phyloP scores from a whole-genome alignment of 1,284 basidiomycete species.

The Exsudoporus floridanus region DNA sequence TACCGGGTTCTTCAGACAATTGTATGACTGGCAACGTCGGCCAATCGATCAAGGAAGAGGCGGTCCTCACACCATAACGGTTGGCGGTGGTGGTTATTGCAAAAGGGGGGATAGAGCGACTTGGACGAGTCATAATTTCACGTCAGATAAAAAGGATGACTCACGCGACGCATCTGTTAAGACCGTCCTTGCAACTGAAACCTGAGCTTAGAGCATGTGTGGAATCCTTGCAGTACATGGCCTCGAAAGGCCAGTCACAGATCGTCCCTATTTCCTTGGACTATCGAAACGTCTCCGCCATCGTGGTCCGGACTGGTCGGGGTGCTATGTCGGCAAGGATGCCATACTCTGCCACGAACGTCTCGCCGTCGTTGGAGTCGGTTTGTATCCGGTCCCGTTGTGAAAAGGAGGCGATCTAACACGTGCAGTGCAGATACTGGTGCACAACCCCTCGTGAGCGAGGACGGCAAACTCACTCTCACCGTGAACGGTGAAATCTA shows the following conservation, averaged over 20 bases:
- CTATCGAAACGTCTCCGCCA: slow-evolving; percentile 88
- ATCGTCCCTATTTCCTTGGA: slow-evolving; percentile 76
- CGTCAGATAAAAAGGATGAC: background rate
- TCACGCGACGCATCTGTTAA: slow-evolving; percentile 2
- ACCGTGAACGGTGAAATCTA: slow-evolving; percentile 99
- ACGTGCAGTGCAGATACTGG: slow-evolving; percentile 81
- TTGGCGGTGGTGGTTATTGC: background rate
- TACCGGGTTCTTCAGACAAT: too few species aligned
- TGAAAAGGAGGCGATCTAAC: slow-evolving; percentile 11
- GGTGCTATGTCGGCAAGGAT: slow-evolving; percentile 83
- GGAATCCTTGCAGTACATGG: slow-evolving; percentile 87
- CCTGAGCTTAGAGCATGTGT: slow-evolving; percentile 58
- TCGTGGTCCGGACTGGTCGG: slow-evolving; percentile 96
- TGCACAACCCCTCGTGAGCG: slow-evolving; percentile 91
- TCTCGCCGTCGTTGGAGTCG: slow-evolving; percentile 96
- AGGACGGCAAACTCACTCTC: slow-evolving; percentile 84
- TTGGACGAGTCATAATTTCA: slow-evolving; percentile 2
- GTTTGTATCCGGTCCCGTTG: slow-evolving; percentile 49
- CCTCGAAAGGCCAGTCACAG: slow-evolving; percentile 65
- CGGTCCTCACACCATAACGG: too few species aligned
- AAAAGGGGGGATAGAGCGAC: too few species aligned
- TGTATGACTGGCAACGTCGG: too few species aligned
- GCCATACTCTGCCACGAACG: slow-evolving; percentile 86
- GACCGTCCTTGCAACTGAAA: background rate
- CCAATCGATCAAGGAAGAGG: too few species aligned